Conservation (phyloP, 331 rosid genomes). For the Malus hybrid region DNA sequence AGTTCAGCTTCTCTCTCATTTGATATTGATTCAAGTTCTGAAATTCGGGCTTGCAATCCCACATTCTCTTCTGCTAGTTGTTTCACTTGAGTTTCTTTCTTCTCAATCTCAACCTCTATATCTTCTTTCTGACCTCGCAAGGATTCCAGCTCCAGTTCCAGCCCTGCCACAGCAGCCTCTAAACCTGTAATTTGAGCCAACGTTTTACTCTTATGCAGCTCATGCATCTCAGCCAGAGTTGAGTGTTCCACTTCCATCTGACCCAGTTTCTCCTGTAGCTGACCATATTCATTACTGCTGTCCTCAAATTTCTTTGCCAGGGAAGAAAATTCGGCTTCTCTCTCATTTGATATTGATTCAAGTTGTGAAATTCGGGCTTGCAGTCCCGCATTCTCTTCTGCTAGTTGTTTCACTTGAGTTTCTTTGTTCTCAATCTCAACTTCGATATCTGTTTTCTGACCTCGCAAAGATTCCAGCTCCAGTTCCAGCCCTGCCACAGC, state of each 20-base stretch:
- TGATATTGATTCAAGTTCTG: conserved; percentile 35
- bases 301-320: conserved; percentile 36
- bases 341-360: conserved; percentile 36
- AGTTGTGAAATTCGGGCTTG: conserved; percentile 38
- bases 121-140: conserved; percentile 39
- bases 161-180: conserved; percentile 28
- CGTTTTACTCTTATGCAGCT: conserved; percentile 35
- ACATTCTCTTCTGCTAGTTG: conserved; percentile 39
- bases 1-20: conserved; percentile 49
- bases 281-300: conserved; percentile 25
- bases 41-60: conserved; percentile 36
- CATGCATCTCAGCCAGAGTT: conserved; percentile 42
- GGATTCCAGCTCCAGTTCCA: conserved; percentile 44
- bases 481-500: no score
- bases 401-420: no score
- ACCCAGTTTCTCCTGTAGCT: conserved; percentile 38
- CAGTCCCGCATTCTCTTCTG: conserved; percentile 35
- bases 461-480: no score
- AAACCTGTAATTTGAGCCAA: conserved; percentile 35
- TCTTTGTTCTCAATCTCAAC: no score
- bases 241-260: conserved; percentile 46
- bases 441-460: no score
- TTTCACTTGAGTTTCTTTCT: conserved; percentile 32
- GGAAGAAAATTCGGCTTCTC: conserved; percentile 49
- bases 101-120: conserved; percentile 33